A percentile compares a stretch with the other conserved stretches of the same genome.
These are phyloP conservation scores for Mortierella antarctica DNA, from an alignment of 192 early-diverging fungal genomes.

Conservation along the genomic window DNA sequence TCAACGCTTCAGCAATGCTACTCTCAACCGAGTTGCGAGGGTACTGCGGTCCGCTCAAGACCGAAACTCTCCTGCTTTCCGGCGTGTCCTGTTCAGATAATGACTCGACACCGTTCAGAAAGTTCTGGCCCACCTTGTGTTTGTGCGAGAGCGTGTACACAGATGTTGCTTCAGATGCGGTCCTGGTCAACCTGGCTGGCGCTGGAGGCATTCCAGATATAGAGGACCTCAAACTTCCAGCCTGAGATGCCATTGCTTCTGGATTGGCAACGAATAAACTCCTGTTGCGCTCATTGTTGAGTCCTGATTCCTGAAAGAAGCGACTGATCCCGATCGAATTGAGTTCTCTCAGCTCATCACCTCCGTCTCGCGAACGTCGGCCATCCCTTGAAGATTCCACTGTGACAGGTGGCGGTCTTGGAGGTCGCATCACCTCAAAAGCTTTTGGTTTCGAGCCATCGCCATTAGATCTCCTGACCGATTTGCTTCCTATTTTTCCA, in stretches of 20 bases:
- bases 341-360: conserved; percentile 35
- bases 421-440: conserved; percentile 46
- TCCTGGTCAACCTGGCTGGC: conserved; percentile 5
- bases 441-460: conserved; percentile 45
- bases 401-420: conserved; percentile 12
- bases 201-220: conserved; percentile 16
- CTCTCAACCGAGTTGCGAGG: conserved; percentile 28
- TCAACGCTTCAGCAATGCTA: conserved; percentile 32
- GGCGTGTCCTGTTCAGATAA: conserved; percentile 5
- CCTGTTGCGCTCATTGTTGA: conserved; percentile 26
- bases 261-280: conserved; percentile 47
- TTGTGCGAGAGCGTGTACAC: conserved; percentile 8
- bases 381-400: not conserved
- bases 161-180: conserved; percentile 15
- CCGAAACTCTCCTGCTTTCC: conserved; percentile 22
- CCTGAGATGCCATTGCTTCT: conserved; percentile 19
- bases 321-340: conserved; percentile 47
- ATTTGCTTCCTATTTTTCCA: conserved; percentile 10
- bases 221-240: conserved; percentile 26
- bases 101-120: conserved; percentile 17
- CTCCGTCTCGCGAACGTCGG: conserved; percentile 29
- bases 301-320: conserved; percentile 50
- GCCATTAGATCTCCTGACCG: not conserved
- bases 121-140: not conserved
- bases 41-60: conserved; percentile 7